Base-by-base conservation (phyloP, 2,329 filamentous ascomycete species). In the Colletotrichum liriopes region DNA sequence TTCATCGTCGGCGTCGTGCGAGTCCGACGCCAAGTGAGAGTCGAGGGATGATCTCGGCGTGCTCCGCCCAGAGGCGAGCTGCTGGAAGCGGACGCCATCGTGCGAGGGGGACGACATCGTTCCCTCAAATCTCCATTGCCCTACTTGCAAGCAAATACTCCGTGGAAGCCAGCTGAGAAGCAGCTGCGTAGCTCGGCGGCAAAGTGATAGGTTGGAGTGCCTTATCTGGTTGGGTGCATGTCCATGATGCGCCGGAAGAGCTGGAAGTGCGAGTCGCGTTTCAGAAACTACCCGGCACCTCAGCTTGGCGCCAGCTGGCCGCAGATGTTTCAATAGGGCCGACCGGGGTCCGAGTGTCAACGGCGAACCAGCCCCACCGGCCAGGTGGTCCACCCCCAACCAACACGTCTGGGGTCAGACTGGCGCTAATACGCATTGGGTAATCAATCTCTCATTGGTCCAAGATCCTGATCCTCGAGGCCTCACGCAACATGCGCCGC, bases 41-140 rank as follows among this genome's bases (percentile, higher is more conserved):
- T 56, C 62, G 8, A 65, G 29, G 20, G 62, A 37, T 6, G 49
- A 47, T 35, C 39, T 32, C 12, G 62, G 26, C 18, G 62, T 35
- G 62, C 37, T 55, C 11, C 37, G 62, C 4, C 43, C 37, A 12
- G 39, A 47, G 20, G 62, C 26, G 20, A 65, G 37, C 20, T 43
- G 51, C 62, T 65, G 39, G n/a, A 55, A 65, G 26, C 49, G 51
- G 37, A 43, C 62, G 26, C 45, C 62, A 5, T 65, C 23, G 26
- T 55, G 62, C 14, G 62, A 55, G 14, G 32, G 26, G 23, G 49
- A 43, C 5, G 61, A 47, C 61, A 64, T 64, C n/a, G 20, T n/a
- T 35, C n/a, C 18, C 32, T 56, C 54, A 18, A 8, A 32, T 39
- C 32, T n/a, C 54, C 54, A 56, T 56, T 23, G 9, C 54, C 35